Evolutionary conservation across 495 filamentous ascomycete species (phyloP), one percentile per base, ranked within the genome.

Genomic region (Lophiotrema nucula): DNA sequence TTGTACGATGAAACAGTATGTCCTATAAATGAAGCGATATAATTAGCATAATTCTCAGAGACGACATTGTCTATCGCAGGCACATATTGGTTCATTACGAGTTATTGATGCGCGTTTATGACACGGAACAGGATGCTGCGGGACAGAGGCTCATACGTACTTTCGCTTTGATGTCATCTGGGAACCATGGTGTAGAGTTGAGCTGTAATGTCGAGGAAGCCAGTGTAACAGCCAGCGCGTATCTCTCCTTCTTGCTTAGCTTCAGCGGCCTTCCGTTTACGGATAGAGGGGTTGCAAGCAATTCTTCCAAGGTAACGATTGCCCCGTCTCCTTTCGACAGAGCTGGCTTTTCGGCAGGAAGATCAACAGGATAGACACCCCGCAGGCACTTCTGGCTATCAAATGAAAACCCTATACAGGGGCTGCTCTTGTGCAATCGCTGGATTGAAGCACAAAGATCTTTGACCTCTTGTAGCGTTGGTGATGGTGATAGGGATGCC

Each of bases 361-460:
- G 10, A 5, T 52, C 31, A 1, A 66, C 35, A 11, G 53, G 48
- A 27, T 62, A 66, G 31, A 44, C 46, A 3, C 63, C 63, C 4
- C 58, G 53, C 23, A 67, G 59, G n/a, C 52, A 63, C 22, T 48
- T 48, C 25, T 55, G 44, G n/a, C 26, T 56, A 48, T 67, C 59
- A n/a, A 63, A 53, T 1, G 53, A 59, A 37, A 67, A 63, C 22
- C 64, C 64, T 23, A 67, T 66, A 26, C 63, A 66, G 0, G 57
- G 47, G 8, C 33, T 22, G 41, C 31, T 54, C 22, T 53, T 62
- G 31, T 66, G 53, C 18, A 54, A 31, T 22, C 58, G 46, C 28
- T 62, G 57, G 22, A 66, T 66, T 3, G 63, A 54, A 8, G 58
- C 57, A 33, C 63, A 66, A 5, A 66, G n/a, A 45, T 66, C 58